These are phyloP conservation scores for Liquidambar formosana DNA, from an alignment of 164 flowering plant species.

Conservation along the genomic window DNA sequence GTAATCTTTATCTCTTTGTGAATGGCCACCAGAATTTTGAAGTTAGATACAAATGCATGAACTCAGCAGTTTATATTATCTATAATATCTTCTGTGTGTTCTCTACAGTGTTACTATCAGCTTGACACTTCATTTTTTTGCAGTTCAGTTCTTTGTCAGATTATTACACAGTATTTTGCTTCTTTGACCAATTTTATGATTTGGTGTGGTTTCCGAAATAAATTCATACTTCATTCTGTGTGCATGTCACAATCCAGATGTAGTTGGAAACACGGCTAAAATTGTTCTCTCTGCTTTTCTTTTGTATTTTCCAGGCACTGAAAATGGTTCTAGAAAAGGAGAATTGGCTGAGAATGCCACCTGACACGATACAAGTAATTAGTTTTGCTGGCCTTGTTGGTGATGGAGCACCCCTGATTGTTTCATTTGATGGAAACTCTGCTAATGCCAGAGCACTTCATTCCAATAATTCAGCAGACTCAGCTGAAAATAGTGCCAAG, in stretches of 20 bases:
- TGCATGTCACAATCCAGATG: background rate
- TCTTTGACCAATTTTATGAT: background rate
- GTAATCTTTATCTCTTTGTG: background rate
- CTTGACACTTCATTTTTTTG: too few species aligned
- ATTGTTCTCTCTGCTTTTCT: background rate
- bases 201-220: background rate
- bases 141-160: background rate
- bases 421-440: slow-evolving; percentile 44
- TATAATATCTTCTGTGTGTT: too few species aligned
- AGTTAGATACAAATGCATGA: background rate
- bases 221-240: background rate
- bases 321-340: slow-evolving; percentile 97
- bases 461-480: slow-evolving; percentile 38
- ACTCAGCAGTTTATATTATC: background rate
- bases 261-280: slow-evolving; percentile 8
- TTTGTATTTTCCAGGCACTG: slow-evolving; percentile 62
- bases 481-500: slow-evolving; percentile 33
- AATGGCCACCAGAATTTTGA: background rate
- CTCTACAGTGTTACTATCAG: too few species aligned
- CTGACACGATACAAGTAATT: slow-evolving; percentile 70
- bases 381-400: slow-evolving; percentile 95
- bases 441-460: slow-evolving; percentile 31
- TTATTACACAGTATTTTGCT: background rate
- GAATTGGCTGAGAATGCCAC: slow-evolving; percentile 72
- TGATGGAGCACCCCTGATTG: slow-evolving; percentile 87